Base-by-base conservation (phyloP, 352 stramenopile species). In the Globisporangium parvum region DNA sequence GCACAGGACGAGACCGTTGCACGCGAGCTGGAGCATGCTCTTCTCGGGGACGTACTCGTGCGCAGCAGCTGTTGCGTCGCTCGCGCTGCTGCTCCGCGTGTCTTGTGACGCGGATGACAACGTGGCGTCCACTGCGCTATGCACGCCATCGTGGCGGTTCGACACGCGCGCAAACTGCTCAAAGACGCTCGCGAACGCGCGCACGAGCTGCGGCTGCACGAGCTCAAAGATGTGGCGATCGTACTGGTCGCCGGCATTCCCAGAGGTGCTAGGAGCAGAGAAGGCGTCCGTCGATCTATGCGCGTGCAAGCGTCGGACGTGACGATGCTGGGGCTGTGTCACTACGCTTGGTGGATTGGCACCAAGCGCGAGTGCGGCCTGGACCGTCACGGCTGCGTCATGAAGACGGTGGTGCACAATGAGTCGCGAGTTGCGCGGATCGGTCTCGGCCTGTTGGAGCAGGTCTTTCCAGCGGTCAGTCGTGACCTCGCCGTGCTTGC, bases 401-500 rank as follows among this genome's bases (percentile, higher is more conserved):
- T 67, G 67, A 6, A 65, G 39, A 31, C 39, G 59, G 26, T 71
- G 59, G n/a, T 86, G 75, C 21, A 87, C 73, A 57, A 91, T 87
- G 3, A 91, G 63, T 0, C 68, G 69, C 11, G 78, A 91, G 46
- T 76, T 76, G 11, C 57, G 60, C 10, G 79, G 78, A 20, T 89
- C 65, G 18, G 67, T 85, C 62, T 90, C 77, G 28, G 77, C 80
- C 55, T 89, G 81, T 39, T 82, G 80, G 6, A 91, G 52, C 15
- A 94, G 47, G 57, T 94, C 84, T 18, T 87, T 88, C 81, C 81
- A 92, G 12, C 84, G 69, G 60, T 91, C 85, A 0, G 57, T 87
- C 14, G 80, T 91, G 6, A 93, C 75, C 67, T 91, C 80, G 6
- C 80, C 79, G 39, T 88, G 68, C 49, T 87, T 88, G 35, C 81